Percentiles rank a stretch among this genome's conserved stretches.
Conservation (phyloP, 306 rosid genomes). For the Pterocarpus santalinus region DNA sequence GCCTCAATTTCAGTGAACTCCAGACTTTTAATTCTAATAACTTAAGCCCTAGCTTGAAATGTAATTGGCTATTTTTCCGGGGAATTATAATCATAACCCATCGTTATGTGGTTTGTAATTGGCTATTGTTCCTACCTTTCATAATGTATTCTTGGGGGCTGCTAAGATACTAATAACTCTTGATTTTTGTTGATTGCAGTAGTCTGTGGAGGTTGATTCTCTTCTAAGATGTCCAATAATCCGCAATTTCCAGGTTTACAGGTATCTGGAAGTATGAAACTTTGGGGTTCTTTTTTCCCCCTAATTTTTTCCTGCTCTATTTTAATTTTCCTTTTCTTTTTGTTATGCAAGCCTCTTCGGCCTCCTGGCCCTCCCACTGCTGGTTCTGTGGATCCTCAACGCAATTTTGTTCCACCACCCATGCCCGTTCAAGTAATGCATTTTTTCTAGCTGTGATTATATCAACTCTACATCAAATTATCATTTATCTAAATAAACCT, state of each 20-base stretch:
- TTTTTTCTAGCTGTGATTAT: slow-evolving; percentile 23
- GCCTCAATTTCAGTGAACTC: slow-evolving; percentile 19
- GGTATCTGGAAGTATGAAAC: slow-evolving; percentile 47
- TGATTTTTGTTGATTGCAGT: slow-evolving; percentile 47
- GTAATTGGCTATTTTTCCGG: background rate
- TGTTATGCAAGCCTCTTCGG: slow-evolving; percentile 69
- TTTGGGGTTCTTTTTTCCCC: background rate
- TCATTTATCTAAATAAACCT: background rate
- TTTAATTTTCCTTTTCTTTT: slow-evolving; percentile 12
- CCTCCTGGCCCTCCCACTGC: slow-evolving; percentile 77
- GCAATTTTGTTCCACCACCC: slow-evolving; percentile 60
- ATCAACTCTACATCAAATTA: slow-evolving; percentile 20
- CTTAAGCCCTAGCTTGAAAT: background rate
- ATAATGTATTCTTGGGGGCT: background rate
- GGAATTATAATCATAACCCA: background rate
- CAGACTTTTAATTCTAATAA: background rate
- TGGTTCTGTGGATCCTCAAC: slow-evolving; percentile 82
- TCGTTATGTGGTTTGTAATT: background rate
- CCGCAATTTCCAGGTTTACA: slow-evolving; percentile 83
- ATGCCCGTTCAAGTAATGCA: slow-evolving; percentile 80
- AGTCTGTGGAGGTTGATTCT: slow-evolving; percentile 49
- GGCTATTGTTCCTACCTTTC: background rate
- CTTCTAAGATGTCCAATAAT: slow-evolving; percentile 74
- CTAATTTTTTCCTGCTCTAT: background rate
- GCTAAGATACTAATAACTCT: slow-evolving; percentile 19